These are phyloP conservation scores for Chrysoporthe puriensis DNA, from an alignment of 2,329 filamentous ascomycete genomes.

Conservation along the genomic window DNA sequence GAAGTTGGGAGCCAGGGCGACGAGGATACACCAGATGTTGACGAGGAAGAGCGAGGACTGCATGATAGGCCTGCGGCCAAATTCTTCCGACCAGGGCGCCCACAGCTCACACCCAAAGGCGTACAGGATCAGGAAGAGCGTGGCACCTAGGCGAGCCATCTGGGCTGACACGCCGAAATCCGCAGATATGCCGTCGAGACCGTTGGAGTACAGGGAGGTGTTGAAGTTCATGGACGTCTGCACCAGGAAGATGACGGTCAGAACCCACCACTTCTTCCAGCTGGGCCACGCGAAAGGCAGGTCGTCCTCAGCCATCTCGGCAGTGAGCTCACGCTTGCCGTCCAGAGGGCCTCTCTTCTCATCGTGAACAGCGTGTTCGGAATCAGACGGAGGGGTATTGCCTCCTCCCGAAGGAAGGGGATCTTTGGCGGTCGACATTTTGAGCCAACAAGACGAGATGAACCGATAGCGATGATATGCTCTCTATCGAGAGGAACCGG, in stretches of 20 bases:
- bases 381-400: neutral
- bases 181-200: conserved; percentile 64
- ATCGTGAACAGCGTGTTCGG: conserved; percentile 14
- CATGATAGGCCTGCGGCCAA: conserved; percentile 76
- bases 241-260: conserved; percentile 73
- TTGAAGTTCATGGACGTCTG: conserved; percentile 82
- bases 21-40: conserved; percentile 76
- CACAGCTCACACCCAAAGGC: conserved; percentile 87
- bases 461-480: no score
- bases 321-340: conserved; percentile 46
- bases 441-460: neutral
- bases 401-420: conserved; percentile 9
- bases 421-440: conserved; percentile 16
- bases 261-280: conserved; percentile 73
- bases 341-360: conserved; percentile 16
- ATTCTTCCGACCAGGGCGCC: conserved; percentile 86
- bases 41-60: conserved; percentile 75
- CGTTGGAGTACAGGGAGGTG: conserved; percentile 74
- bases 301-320: conserved; percentile 66
- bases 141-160: conserved; percentile 72
- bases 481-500: neutral
- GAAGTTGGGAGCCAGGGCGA: conserved; percentile 75
- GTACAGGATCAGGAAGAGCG: conserved; percentile 78
- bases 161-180: conserved; percentile 71
- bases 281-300: conserved; percentile 64